A percentile compares a stretch with the other conserved stretches of the same genome.
phyloP scores from a whole-genome alignment of 2,329 filamentous ascomycete genomes.

The Lojkania enalia region DNA sequence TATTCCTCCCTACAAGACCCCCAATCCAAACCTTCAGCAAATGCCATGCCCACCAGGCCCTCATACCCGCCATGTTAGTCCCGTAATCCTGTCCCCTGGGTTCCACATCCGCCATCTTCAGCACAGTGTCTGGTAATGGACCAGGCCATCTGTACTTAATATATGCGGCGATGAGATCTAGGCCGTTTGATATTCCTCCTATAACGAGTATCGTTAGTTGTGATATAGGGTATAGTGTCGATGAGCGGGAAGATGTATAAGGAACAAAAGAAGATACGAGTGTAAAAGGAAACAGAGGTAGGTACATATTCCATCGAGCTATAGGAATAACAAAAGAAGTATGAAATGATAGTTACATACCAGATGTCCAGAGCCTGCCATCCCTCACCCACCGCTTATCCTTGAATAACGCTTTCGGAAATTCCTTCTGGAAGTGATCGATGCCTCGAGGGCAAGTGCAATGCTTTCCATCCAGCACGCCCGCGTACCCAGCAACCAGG shows the following conservation, averaged over 20 bases:
- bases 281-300: no score
- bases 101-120: constrained; percentile 40
- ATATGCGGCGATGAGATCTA: constrained; percentile 24
- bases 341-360: constrained; percentile 11
- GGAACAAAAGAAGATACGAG: no score
- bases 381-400: constrained; percentile 20
- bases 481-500: constrained; percentile 20
- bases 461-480: constrained; percentile 21
- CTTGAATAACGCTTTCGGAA: constrained; percentile 18
- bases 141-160: constrained; percentile 21
- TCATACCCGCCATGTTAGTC: neutral
- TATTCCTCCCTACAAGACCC: constrained; percentile 2
- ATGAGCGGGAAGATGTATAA: no score
- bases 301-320: no score
- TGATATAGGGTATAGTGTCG: no score
- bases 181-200: constrained; percentile 28
- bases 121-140: constrained; percentile 38
- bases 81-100: constrained; percentile 31
- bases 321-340: constrained; percentile 1
- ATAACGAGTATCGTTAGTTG: constrained; percentile 1
- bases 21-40: constrained; percentile 11
- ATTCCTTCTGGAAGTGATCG: constrained; percentile 13
- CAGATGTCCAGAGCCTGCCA: constrained; percentile 21
- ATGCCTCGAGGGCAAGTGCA: constrained; percentile 19
- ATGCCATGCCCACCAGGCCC: constrained; percentile 10